Base-by-base conservation (phyloP, 306 rosid genomes). In the Carpinus viminea region DNA sequence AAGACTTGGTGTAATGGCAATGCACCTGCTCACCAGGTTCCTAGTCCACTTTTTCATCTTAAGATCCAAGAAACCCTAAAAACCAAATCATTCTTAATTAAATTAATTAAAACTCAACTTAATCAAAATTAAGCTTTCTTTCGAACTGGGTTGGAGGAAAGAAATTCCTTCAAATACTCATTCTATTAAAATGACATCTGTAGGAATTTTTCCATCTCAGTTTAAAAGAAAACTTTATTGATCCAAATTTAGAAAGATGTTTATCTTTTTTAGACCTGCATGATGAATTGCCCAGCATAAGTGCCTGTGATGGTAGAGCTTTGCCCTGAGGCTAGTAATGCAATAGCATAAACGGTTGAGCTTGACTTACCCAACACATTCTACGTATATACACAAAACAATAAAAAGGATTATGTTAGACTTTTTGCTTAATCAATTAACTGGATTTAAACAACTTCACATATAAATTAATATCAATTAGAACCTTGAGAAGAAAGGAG, bases 231-330 rank as follows among this genome's bases (percentile, higher is more conserved):
- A 41, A 41, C 45, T 41, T 41, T 41, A 41, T 41, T 7, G 7
- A 48, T 12, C 15, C 52, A 15, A 48, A 48, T 48, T 48, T 12
- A 48, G 2, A 10, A 12, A 48, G 4, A 18, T 21, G 24, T 8
- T 9, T 2, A 20, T 38, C 7, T 38, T 41, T 2, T 12, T 26
- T 3, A 48, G 60, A 94, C 98, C 98, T 95, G 96, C 98, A 95
- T 95, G 46, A 95, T 89, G 78, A 50, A 86, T 77, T 88, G 90
- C 12, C 98, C 98, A 36, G 98, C 98, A 83, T 95, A 95, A 54
- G 98, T 95, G 79, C 98, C 97, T 34, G 96, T 92, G 43, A 94
- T 94, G 59, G 94, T 85, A 6, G 98, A 94, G 90, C 98, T 94
- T 75, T 94, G 97, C 26, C 98, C 98, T 10, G 98, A 95, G 76